phyloP scores from a whole-genome alignment of 2,329 filamentous ascomycete species.

The Penicillium sp. region DNA sequence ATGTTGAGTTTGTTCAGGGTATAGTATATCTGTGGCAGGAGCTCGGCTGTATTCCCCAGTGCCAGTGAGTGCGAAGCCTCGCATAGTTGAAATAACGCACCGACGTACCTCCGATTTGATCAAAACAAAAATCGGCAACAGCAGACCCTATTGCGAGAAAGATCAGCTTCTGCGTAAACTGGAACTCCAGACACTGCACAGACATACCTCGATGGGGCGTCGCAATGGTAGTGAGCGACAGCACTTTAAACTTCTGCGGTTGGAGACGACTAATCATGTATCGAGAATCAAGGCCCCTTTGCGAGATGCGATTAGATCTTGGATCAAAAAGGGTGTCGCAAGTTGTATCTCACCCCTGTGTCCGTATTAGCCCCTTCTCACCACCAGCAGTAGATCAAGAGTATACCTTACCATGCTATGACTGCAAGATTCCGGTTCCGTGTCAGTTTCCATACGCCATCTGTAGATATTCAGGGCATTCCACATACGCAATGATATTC shows the following conservation, averaged over 20 bases:
- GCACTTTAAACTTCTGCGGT: constrained; percentile 73
- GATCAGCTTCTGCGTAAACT: neutral
- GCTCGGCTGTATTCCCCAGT: constrained; percentile 51
- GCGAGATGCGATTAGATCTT: constrained; percentile 18
- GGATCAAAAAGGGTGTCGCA: constrained; percentile 13
- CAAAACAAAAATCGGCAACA: constrained; percentile 67
- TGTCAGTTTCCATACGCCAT: neutral
- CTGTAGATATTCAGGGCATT: neutral
- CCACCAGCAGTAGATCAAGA: neutral
- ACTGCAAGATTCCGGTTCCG: constrained; percentile 27
- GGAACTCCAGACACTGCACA: neutral
- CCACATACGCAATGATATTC: constrained; percentile 67
- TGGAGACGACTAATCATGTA: constrained; percentile 68
- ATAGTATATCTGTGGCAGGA: constrained; percentile 62
- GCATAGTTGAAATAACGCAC: no score
- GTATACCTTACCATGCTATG: constrained; percentile 55
- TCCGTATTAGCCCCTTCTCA: constrained; percentile 12
- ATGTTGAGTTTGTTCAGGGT: constrained; percentile 61
- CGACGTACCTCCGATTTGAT: constrained; percentile 60
- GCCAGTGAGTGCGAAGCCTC: constrained; percentile 5
- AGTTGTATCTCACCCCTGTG: constrained; percentile 42
- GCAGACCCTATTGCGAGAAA: constrained; percentile 55
- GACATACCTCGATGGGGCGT: constrained; percentile 62
- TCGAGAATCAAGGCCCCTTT: constrained; percentile 66
- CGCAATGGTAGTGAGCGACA: constrained; percentile 69